Evolutionary conservation across 2,329 filamentous ascomycete species (phyloP).

Genomic region (Didymellaceae sp.): DNA sequence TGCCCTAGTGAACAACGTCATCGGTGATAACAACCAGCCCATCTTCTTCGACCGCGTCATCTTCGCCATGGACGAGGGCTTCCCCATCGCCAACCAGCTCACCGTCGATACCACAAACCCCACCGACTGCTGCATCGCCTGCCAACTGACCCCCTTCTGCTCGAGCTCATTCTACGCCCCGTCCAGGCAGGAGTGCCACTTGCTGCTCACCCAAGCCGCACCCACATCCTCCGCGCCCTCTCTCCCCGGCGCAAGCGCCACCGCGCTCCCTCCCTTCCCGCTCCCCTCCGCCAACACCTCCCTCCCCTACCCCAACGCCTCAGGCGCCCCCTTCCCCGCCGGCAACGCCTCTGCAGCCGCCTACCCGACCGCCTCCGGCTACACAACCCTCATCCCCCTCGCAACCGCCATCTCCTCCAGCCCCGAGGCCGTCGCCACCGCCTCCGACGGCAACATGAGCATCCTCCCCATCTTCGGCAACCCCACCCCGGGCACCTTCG

Average conservation of each 20-base stretch:
- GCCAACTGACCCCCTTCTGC: conserved; percentile 34
- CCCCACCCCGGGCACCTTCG: conserved; percentile 5
- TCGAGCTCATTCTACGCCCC: conserved; percentile 35
- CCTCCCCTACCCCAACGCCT: conserved; percentile 2
- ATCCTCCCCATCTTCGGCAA: conserved; percentile 7
- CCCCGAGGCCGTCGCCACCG: not conserved
- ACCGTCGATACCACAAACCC: conserved; percentile 21
- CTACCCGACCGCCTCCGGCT: conserved; percentile 6
- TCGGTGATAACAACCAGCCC: conserved; percentile 19
- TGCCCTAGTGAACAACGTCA: conserved; percentile 26
- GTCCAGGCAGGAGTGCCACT: conserved; percentile 26
- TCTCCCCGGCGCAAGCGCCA: not conserved
- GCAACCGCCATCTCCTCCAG: conserved; percentile 12
- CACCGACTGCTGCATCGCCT: conserved; percentile 34
- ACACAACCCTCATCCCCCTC: conserved; percentile 1
- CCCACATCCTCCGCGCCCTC: conserved; percentile 12
- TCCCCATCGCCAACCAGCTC: conserved; percentile 31
- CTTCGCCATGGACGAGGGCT: conserved; percentile 26
- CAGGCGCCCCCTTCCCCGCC: conserved; percentile 7
- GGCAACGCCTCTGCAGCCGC: conserved; percentile 6
- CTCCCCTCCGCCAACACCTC: conserved; percentile 9
- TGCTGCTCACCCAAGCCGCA: conserved; percentile 28
- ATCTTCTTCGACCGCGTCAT: conserved; percentile 32
- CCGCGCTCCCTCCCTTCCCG: conserved; percentile 10
- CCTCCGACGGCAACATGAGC: conserved; percentile 1